Conservation (phyloP, 805 yeast species). For the Kockiozyma suomiensis region DNA sequence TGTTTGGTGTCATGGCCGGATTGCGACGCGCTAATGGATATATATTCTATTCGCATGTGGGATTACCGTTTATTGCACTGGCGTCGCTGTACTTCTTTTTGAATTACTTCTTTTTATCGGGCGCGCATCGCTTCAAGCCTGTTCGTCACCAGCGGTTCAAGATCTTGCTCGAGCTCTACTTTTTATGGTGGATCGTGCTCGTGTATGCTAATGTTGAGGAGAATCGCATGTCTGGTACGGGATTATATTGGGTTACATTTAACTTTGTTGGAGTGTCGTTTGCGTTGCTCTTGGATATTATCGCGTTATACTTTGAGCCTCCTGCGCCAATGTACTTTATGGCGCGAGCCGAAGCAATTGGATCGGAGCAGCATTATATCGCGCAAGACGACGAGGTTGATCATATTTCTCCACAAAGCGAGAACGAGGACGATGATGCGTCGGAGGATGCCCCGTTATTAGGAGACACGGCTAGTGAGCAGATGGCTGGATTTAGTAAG, state of each 20-base stretch:
- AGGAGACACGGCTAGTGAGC: slow-evolving; percentile 57
- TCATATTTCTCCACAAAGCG: slow-evolving; percentile 31
- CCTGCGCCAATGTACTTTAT: slow-evolving; percentile 34
- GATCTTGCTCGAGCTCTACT: slow-evolving; percentile 56
- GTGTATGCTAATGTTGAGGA: slow-evolving; percentile 54
- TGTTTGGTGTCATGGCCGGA: slow-evolving; percentile 47
- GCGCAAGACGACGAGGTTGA: slow-evolving; percentile 22
- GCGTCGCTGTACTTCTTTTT: slow-evolving; percentile 53
- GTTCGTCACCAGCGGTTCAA: slow-evolving; percentile 63
- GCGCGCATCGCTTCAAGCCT: slow-evolving; percentile 47
- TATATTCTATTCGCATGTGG: slow-evolving; percentile 55
- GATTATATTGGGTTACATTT: slow-evolving; percentile 49
- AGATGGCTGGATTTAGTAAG: slow-evolving; percentile 44
- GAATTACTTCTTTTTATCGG: slow-evolving; percentile 61
- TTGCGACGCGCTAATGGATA: slow-evolving; percentile 51
- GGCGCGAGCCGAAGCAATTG: slow-evolving; percentile 33
- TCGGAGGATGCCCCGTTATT: slow-evolving; percentile 38
- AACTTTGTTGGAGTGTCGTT: slow-evolving; percentile 33
- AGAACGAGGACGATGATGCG: slow-evolving; percentile 15
- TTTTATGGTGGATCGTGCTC: slow-evolving; percentile 60
- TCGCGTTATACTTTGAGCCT: slow-evolving; percentile 31
- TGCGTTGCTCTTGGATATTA: slow-evolving; percentile 32
- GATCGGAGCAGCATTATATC: slow-evolving; percentile 24
- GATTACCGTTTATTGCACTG: slow-evolving; percentile 53
- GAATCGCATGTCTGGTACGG: slow-evolving; percentile 52